These are phyloP conservation scores for Trametes hirsuta DNA, from an alignment of 1,284 basidiomycete species.

Conservation along the genomic window DNA sequence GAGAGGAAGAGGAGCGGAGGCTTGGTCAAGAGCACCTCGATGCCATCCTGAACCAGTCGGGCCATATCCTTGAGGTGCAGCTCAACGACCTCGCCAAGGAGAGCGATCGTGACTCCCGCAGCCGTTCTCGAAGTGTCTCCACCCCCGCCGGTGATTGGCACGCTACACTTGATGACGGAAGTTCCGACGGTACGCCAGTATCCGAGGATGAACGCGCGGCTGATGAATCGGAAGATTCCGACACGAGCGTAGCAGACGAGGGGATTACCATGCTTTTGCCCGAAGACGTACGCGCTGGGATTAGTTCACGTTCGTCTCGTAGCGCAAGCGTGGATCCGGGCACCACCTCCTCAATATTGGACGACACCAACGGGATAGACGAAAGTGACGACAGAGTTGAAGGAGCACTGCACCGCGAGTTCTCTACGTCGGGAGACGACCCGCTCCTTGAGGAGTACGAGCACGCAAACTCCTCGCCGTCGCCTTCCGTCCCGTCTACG, in stretches of 20 bases:
- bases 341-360: background rate
- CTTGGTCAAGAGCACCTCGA: conserved; percentile 85
- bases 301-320: background rate
- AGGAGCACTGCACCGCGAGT: background rate
- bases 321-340: conserved; percentile 11
- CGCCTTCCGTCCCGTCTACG: no score
- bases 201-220: conserved; percentile 3
- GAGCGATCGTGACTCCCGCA: conserved; percentile 43
- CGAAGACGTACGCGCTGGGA: conserved; percentile 8
- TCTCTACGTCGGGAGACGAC: background rate
- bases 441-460: no score
- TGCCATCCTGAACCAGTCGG: conserved; percentile 89
- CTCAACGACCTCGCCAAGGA: conserved; percentile 62
- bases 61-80: conserved; percentile 85
- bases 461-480: no score
- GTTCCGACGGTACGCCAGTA: background rate
- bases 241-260: conserved; percentile 10
- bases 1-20: conserved; percentile 67
- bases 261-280: conserved; percentile 21
- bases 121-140: conserved; percentile 58
- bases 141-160: conserved; percentile 41
- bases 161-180: conserved; percentile 23
- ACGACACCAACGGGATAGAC: background rate
- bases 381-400: background rate
- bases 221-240: conserved; percentile 3